A percentile compares a stretch with the other conserved stretches of the same genome.
These are phyloP conservation scores for Candida chilensis DNA, from an alignment of 805 yeast species.

Conservation along the genomic window DNA sequence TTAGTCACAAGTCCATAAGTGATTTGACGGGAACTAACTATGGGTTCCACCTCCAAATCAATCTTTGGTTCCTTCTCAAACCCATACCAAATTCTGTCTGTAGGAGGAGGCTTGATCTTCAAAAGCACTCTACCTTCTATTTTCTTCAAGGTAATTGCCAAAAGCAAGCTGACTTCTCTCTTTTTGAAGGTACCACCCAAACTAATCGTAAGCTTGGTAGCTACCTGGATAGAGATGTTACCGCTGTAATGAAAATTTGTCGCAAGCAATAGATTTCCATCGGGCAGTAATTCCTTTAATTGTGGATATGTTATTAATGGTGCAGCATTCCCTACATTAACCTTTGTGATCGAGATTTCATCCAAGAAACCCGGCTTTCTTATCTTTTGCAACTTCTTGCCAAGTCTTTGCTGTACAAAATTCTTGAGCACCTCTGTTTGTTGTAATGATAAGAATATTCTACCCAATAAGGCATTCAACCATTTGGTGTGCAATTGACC, in stretches of 20 bases:
- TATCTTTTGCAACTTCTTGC: constrained; percentile 67
- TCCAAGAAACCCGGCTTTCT: constrained; percentile 85
- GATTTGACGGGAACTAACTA: constrained; percentile 78
- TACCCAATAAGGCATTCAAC: constrained; percentile 83
- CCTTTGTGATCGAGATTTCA: constrained; percentile 63
- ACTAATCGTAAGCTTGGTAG: constrained; percentile 72
- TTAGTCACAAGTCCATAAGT: constrained; percentile 74
- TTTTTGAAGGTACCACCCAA: constrained; percentile 69
- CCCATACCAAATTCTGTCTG: constrained; percentile 84
- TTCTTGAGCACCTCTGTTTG: constrained; percentile 59
- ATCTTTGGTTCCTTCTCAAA: constrained; percentile 74
- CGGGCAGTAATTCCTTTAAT: constrained; percentile 63
- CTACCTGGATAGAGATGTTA: constrained; percentile 61
- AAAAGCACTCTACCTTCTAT: constrained; percentile 69
- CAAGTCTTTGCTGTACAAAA: constrained; percentile 48
- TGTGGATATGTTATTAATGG: constrained; percentile 74
- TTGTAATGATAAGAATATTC: constrained; percentile 71
- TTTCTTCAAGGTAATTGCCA: constrained; percentile 59
- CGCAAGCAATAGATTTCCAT: constrained; percentile 62
- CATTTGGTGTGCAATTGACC: constrained; percentile 80
- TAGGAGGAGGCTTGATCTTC: constrained; percentile 81
- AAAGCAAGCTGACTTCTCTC: constrained; percentile 64
- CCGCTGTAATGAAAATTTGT: constrained; percentile 67
- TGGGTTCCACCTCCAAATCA: constrained; percentile 76
- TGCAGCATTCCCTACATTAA: constrained; percentile 71